These are phyloP conservation scores for Curvularia lunata DNA, from an alignment of 2,329 filamentous ascomycete genomes.

Conservation along the genomic window DNA sequence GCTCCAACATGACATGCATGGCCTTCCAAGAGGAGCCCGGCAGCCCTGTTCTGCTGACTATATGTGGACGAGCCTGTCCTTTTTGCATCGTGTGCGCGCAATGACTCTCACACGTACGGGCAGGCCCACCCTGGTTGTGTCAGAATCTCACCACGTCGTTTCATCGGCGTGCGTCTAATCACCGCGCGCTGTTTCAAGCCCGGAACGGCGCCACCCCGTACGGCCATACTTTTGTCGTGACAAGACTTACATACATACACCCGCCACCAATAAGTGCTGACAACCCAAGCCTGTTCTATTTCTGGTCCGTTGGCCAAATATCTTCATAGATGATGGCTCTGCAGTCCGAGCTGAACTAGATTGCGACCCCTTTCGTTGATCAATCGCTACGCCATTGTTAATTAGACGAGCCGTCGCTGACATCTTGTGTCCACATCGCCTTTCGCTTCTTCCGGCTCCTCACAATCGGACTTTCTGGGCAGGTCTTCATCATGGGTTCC, in stretches of 20 bases:
- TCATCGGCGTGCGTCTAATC: constrained; percentile 20
- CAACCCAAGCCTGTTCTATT: constrained; percentile 23
- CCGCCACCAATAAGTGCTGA: constrained; percentile 13
- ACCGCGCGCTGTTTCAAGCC: constrained; percentile 25
- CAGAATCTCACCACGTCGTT: constrained; percentile 19
- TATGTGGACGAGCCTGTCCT: constrained; percentile 6
- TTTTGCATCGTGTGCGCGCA: constrained; percentile 12
- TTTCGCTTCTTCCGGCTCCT: constrained; percentile 3
- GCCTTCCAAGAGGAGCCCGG: too few relatives aligned
- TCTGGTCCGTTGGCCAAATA: constrained; percentile 10
- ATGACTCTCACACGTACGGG: constrained; percentile 9
- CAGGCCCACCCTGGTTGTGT: constrained; percentile 14
- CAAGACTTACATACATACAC: constrained; percentile 12
- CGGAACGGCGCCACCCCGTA: constrained; percentile 16
- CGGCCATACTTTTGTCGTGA: constrained; percentile 25
- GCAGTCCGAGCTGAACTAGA: constrained; percentile 16
- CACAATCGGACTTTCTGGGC: constrained; percentile 2
- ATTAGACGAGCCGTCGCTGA: constrained; percentile 19
- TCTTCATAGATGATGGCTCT: constrained; percentile 16
- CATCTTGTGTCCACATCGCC: constrained; percentile 19
- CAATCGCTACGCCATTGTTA: constrained; percentile 25
- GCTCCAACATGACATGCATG: background rate
- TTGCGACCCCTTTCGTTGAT: constrained; percentile 14
- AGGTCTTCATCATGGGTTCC: constrained; percentile 23
- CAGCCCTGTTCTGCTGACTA: background rate